Evolutionary conservation across 1,284 basidiomycete genomes (phyloP), one percentile per base, ranked within the genome.

Genomic region (Boletellus deceptivus): DNA sequence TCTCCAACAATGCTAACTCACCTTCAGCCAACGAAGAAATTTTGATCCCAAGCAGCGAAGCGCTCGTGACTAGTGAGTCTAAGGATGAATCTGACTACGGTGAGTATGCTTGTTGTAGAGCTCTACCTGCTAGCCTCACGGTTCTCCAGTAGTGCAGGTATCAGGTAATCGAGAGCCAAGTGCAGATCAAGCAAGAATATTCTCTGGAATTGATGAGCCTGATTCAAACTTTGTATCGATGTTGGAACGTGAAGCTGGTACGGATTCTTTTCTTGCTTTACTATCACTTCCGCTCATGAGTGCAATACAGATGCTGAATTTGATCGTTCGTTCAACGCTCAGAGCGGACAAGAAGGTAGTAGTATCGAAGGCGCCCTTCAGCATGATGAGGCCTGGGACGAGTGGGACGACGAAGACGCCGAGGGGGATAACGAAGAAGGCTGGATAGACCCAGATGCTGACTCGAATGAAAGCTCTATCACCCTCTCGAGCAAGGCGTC

Each of bases 401-500:
- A 65, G 29, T 64, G 70, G 69, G 70, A 72, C 46, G 73, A 74
- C 43, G 66, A 69, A 45, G 75, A 75, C 47, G 74, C 65, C n/a
- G 72, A 74, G 54, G 73, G 70, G 35, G 75, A 72, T 20, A 62
- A 65, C 17, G 71, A 72, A 46, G 63, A 71, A 54, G 70, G 68
- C 53, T 68, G 64, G 66, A 53, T 61, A 43, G 58, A 70, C 47
- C 63, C 66, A 47, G 72, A 73, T 35, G 60, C 58, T 20, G 61
- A 46, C 10, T 72, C 73, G 4, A 71, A 70, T 34, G 56, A 72
- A 49, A 73, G 73, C 34, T 75, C 76, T 22, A 56, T 63, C 27
- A 79, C 76, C 6, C 64, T 79, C 25, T 76, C 77, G 18, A 81
- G 77, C 55, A 75, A 67, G 52, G 64, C 70, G 24, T 66, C 64